Percentiles rank a stretch among this genome's conserved stretches.
These are phyloP conservation scores for Aurinia saxatilis DNA, from an alignment of 345 rosid genomes.

Conservation along the genomic window DNA sequence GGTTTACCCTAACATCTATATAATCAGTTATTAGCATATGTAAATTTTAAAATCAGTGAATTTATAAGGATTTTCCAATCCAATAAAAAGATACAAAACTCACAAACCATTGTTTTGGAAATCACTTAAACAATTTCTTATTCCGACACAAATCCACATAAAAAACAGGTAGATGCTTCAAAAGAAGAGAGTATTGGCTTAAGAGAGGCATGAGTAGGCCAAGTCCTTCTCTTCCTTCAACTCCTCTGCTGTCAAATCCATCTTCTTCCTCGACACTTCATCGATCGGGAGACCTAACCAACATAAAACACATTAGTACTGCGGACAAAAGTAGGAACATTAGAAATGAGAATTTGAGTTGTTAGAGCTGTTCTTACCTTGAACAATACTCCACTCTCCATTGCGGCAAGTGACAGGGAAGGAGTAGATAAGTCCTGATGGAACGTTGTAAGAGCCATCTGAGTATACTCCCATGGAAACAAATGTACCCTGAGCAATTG, in stretches of 20 bases:
- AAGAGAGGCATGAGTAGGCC: constrained; percentile 93
- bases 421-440: constrained; percentile 93
- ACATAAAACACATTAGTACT: constrained; percentile 1
- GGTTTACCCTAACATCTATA: too few relatives aligned
- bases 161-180: background rate
- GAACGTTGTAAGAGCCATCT: constrained; percentile 93
- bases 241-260: constrained; percentile 88
- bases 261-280: constrained; percentile 89
- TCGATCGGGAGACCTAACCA: constrained; percentile 66
- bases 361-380: constrained; percentile 44
- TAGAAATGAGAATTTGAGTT: background rate
- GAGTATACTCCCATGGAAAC: constrained; percentile 99
- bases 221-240: constrained; percentile 88
- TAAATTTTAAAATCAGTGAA: too few relatives aligned
- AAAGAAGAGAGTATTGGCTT: background rate
- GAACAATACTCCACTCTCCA: constrained; percentile 92
- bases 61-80: too few relatives aligned
- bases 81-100: too few relatives aligned
- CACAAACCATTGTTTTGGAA: constrained; percentile 13
- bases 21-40: too few relatives aligned
- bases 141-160: constrained; percentile 10
- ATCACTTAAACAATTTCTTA: constrained; percentile 12
- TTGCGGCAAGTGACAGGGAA: constrained; percentile 82
- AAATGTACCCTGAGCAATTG: constrained; percentile 63
- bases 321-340: background rate